Percentiles rank a stretch among this genome's conserved stretches.
Conservation (phyloP, 208 protist species). For the Acanthamoeba culbertsoni region DNA sequence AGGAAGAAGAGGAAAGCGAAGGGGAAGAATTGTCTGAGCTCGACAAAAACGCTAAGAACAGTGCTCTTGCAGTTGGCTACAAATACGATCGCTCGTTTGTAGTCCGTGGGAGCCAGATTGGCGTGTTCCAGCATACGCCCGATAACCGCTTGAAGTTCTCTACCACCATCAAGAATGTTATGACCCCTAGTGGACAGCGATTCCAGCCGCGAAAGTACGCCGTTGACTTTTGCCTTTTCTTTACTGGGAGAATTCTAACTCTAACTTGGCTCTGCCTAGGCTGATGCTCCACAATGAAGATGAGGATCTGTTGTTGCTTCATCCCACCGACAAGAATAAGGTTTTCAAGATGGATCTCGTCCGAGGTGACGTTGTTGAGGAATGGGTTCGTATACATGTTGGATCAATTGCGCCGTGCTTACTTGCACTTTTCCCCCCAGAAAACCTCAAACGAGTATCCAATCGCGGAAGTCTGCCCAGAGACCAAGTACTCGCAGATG, state of each 20-base stretch:
- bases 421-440: background rate
- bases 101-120: constrained; percentile 70
- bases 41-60: constrained; percentile 38
- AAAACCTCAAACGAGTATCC: constrained; percentile 26
- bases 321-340: constrained; percentile 61
- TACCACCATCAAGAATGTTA: constrained; percentile 72
- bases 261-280: background rate
- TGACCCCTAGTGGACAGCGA: constrained; percentile 45
- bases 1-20: background rate
- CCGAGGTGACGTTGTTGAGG: constrained; percentile 80
- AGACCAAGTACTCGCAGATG: constrained; percentile 77
- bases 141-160: constrained; percentile 70
- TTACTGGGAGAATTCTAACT: background rate
- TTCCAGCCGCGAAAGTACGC: constrained; percentile 73
- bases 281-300: constrained; percentile 84
- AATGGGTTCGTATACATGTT: constrained; percentile 69
- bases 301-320: constrained; percentile 71
- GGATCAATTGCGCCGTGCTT: too few species aligned
- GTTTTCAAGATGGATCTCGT: constrained; percentile 81
- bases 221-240: background rate
- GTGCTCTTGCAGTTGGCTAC: constrained; percentile 55
- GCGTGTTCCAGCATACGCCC: constrained; percentile 74
- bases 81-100: constrained; percentile 73
- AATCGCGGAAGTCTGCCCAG: constrained; percentile 63
- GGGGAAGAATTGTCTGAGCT: background rate